Evolutionary conservation across 208 protist species (phyloP), one percentile per base, ranked within the genome.

Genomic region (Wallacemonas sp.): DNA sequence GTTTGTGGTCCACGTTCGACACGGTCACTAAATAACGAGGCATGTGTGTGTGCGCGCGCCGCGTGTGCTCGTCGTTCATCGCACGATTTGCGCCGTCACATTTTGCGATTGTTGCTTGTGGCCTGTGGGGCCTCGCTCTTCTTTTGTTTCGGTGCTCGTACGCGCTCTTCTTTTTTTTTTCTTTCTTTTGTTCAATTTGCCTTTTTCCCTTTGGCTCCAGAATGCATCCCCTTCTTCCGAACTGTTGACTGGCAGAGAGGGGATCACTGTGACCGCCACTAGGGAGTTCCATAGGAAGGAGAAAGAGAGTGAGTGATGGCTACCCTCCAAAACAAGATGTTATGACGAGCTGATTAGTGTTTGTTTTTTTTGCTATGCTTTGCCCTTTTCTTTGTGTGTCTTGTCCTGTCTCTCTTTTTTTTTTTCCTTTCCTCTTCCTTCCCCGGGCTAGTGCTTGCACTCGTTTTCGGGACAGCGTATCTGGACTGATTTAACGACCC

Each of bases 311-410:
- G n/a, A n/a, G n/a, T n/a, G n/a, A n/a, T n/a, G n/a, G n/a, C n/a
- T n/a, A n/a, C n/a, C n/a, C n/a, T n/a, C n/a, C n/a, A n/a, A n/a
- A n/a, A n/a, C n/a, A n/a, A n/a, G n/a, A n/a, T n/a, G n/a, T n/a
- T n/a, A n/a, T n/a, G n/a, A n/a, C n/a, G n/a, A n/a, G n/a, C n/a
- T n/a, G n/a, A n/a, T n/a, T n/a, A n/a, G n/a, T n/a, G n/a, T n/a
- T n/a, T n/a, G n/a, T 51, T 19, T 41, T 26, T 53, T n/a, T 65
- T 47, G 67, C 30, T 63, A 34, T 11, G 60, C 62, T 24, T 22
- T 14, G 6, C 38, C 17, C 41, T 28, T 54, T 30, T 27, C 15
- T 70, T 73, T 54, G 66, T 69, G 28, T 58, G 38, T 21, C 9
- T 28, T 68, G 36, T 6, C 14, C 36, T 41, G 36, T 41, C 14